phyloP scores from a whole-genome alignment of 2,329 filamentous ascomycete species.

The Keithomyces neogunnii region DNA sequence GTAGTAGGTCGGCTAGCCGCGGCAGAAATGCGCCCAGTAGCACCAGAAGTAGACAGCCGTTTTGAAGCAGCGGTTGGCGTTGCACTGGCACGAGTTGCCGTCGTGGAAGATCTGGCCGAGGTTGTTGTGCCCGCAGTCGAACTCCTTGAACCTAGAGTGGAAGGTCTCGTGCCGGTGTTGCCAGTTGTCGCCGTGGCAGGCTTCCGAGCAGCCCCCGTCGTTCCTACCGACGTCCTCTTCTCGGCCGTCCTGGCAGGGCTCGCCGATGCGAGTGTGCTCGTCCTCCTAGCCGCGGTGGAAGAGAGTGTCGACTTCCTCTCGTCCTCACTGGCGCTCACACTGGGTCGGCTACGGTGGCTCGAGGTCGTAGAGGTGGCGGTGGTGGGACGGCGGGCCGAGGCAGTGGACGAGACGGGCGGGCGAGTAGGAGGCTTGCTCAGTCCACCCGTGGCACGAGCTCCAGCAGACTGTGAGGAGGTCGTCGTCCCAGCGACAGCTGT shows the following conservation, averaged over 20 bases:
- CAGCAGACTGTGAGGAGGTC: slow-evolving; percentile 12
- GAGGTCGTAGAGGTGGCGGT: slow-evolving; percentile 27
- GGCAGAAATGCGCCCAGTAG: slow-evolving; percentile 12
- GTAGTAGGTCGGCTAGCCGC: slow-evolving; percentile 23
- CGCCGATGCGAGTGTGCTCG: slow-evolving; percentile 31
- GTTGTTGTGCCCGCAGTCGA: slow-evolving; percentile 16
- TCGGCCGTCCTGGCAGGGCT: slow-evolving; percentile 27
- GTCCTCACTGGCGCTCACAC: slow-evolving; percentile 41
- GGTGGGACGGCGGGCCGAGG: slow-evolving; percentile 20
- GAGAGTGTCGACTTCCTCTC: slow-evolving; percentile 36
- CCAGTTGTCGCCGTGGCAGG: slow-evolving; percentile 22
- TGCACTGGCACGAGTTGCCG: slow-evolving; percentile 27
- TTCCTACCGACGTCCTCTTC: slow-evolving; percentile 26
- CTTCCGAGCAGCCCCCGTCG: slow-evolving; percentile 24
- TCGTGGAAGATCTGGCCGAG: slow-evolving; percentile 25
- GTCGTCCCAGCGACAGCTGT: slow-evolving; percentile 20
- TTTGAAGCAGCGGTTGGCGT: slow-evolving; percentile 41
- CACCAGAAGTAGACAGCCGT: slow-evolving; percentile 43
- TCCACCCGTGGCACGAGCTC: slow-evolving; percentile 14
- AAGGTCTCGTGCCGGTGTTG: slow-evolving; percentile 29
- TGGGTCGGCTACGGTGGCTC: slow-evolving; percentile 37
- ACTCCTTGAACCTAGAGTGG: slow-evolving; percentile 21
- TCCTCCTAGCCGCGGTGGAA: slow-evolving; percentile 30
- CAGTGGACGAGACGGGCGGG: slow-evolving; percentile 28
- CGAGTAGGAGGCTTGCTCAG: slow-evolving; percentile 41